Percentiles rank a stretch among this genome's conserved stretches.
Evolutionary conservation across 2,329 filamentous ascomycete genomes (phyloP).

Genomic region (Hymenoscyphus salicellus): DNA sequence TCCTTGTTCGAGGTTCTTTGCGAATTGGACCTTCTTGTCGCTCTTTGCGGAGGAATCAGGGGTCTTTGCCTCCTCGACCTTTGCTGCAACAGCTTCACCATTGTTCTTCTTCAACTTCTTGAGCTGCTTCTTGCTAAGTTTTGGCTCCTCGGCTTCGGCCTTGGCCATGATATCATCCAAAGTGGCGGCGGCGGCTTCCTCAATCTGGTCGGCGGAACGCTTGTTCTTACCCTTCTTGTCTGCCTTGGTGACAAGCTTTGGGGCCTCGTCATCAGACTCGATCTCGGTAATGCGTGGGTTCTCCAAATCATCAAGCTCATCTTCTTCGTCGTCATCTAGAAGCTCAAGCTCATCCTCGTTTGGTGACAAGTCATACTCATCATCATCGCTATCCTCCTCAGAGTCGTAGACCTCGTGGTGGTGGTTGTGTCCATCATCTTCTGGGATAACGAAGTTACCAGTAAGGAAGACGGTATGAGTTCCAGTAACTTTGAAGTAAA

Average conservation of each 20-base stretch:
- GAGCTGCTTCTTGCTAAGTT: constrained; percentile 91
- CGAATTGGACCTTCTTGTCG: constrained; percentile 97
- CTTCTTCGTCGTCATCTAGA: constrained; percentile 62
- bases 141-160: constrained; percentile 60
- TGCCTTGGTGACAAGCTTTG: constrained; percentile 51
- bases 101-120: constrained; percentile 99
- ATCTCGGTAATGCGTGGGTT: constrained; percentile 83
- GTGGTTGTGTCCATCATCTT: constrained; percentile 53
- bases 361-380: constrained; percentile 77
- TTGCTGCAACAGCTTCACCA: constrained; percentile 71
- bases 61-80: constrained; percentile 57
- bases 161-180: constrained; percentile 87
- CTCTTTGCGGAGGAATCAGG: constrained; percentile 55
- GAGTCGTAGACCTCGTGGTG: constrained; percentile 61
- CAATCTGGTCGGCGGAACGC: constrained; percentile 73
- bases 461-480: constrained; percentile 90
- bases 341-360: constrained; percentile 64
- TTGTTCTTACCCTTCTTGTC: constrained; percentile 81
- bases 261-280: constrained; percentile 71
- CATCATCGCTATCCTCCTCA: constrained; percentile 66
- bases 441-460: constrained; percentile 86
- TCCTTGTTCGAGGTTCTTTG: constrained; percentile 97
- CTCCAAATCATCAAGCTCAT: constrained; percentile 74
- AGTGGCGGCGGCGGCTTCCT: constrained; percentile 58
- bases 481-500: constrained; percentile 89